These are phyloP conservation scores for Boletus sp. DNA, from an alignment of 768 basidiomycete species.

Conservation along the genomic window DNA sequence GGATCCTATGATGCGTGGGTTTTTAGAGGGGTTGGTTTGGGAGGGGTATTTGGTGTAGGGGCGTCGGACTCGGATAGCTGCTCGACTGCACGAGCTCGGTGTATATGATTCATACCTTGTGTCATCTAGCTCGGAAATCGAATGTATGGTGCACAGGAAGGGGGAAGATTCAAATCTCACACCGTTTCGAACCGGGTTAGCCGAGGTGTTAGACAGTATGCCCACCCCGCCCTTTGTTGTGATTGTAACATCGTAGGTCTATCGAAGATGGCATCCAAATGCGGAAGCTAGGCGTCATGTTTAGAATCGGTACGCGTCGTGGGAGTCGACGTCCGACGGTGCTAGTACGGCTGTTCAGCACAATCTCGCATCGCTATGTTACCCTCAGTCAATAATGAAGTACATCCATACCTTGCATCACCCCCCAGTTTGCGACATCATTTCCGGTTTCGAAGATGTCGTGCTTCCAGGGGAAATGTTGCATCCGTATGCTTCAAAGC, in stretches of 20 bases:
- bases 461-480: constrained; percentile 76
- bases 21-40: constrained; percentile 32
- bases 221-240: background rate
- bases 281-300: constrained; percentile 50
- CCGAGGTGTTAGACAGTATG: constrained; percentile 16
- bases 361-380: constrained; percentile 53
- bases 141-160: too few relatives aligned
- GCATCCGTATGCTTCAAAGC: constrained; percentile 47
- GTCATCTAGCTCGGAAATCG: too few relatives aligned
- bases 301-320: constrained; percentile 53
- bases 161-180: too few relatives aligned
- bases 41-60: constrained; percentile 18
- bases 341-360: constrained; percentile 44
- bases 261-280: constrained; percentile 31
- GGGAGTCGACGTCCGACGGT: constrained; percentile 46
- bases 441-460: constrained; percentile 62
- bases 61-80: too few relatives aligned
- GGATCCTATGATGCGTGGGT: constrained; percentile 21
- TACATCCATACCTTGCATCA: constrained; percentile 47
- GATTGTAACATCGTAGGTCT: constrained; percentile 24
- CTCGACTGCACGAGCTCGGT: too few relatives aligned
- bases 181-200: too few relatives aligned
- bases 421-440: constrained; percentile 62
- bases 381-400: constrained; percentile 39
- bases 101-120: too few relatives aligned